A percentile compares a stretch with the other conserved stretches of the same genome.
Conservation (phyloP, 257 asterid species). For the Gardenia jasminoides region DNA sequence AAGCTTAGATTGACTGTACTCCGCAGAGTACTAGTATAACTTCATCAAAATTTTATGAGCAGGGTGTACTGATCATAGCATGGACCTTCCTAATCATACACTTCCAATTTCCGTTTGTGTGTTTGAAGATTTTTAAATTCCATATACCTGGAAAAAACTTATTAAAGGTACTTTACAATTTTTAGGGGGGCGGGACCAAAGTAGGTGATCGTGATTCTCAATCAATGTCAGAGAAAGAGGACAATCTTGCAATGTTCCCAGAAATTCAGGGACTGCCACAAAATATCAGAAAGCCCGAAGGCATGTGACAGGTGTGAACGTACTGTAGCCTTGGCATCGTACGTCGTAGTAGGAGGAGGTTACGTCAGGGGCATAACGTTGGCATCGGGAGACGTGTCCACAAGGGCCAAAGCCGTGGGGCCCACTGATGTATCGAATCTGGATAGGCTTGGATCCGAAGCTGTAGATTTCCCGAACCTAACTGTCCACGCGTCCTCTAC, state of each 20-base stretch:
- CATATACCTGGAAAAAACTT: too few relatives aligned
- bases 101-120: too few relatives aligned
- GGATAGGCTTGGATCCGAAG: constrained; percentile 28
- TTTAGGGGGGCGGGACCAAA: too few relatives aligned
- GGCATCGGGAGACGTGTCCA: constrained; percentile 12
- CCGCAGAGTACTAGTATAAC: too few relatives aligned
- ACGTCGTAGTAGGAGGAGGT: neutral
- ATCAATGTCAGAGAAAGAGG: constrained; percentile 1
- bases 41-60: too few relatives aligned
- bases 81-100: too few relatives aligned
- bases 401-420: constrained; percentile 9
- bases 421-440: constrained; percentile 23
- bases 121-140: neutral
- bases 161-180: too few relatives aligned
- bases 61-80: neutral
- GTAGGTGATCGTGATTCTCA: neutral
- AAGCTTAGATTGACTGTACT: too few relatives aligned
- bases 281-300: constrained; percentile 1
- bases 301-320: neutral
- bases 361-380: constrained; percentile 23
- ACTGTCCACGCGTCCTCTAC: neutral
- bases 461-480: constrained; percentile 44
- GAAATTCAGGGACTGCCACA: neutral
- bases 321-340: neutral
- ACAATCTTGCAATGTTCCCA: neutral